Evolutionary conservation across 441 rosid species (phyloP), one percentile per base, ranked within the genome.

Genomic region (Francoa sonchifolia): DNA sequence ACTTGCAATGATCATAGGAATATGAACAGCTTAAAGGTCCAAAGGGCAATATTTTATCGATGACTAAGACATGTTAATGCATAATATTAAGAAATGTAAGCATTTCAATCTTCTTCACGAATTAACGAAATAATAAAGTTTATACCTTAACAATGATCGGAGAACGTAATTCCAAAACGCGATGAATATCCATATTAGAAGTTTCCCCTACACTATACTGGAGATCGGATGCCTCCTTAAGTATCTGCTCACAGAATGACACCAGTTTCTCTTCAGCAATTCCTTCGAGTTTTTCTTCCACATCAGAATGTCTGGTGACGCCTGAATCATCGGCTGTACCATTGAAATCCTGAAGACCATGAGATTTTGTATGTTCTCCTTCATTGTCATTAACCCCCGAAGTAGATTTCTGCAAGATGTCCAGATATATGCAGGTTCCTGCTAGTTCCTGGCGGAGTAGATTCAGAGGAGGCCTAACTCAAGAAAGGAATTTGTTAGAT

Each of bases 391-490:
- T 33, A 40, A 48, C 33, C 58, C 62, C 73, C 27, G 79, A 73
- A 42, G 92, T 87, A 30, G 89, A 64, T 63, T 84, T 92, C 55
- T 84, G 97, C 48, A 92, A 74, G 53, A 92, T 77, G 47, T 87
- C 97, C 44, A 87, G 63, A 77, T 87, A 92, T 53, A 92, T 73
- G 60, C 62, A 62, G 18, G 96, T 77, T 61, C 93, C 99, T 23
- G 78, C 73, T 29, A 84, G 65, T 69, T 92, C 99, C 72, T 92
- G 97, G 32, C 95, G 93, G 48, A 92, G 77, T 58, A 92, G 92
- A 69, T 87, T 92, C 55, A 67, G 55, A 42, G 99, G 96, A 25
- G 94, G 94, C 81, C 99, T 92, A 84, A 57, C 27, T 55, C 34
- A 52, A 44, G 51, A 54, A 35, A 28, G 19, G 42, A 44, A 19